Evolutionary conservation across 129 eudicot genomes (phyloP).

Genomic region (Silybum marianum): DNA sequence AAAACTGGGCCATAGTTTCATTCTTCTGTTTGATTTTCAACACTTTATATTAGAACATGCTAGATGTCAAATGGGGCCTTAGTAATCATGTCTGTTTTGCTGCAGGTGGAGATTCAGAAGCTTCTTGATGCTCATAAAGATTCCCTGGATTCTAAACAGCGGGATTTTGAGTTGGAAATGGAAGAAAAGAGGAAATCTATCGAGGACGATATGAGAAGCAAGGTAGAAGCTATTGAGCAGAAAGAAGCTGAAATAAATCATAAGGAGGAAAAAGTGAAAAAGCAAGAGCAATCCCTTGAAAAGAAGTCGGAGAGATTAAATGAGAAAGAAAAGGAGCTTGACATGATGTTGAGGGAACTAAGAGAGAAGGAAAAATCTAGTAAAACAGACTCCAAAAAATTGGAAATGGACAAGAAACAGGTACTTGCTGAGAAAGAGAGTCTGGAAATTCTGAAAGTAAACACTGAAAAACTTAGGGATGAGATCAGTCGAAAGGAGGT

Average conservation of each 20-base stretch:
- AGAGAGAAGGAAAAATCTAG: slow-evolving; percentile 63
- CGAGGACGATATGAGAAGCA: slow-evolving; percentile 57
- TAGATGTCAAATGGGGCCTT: not conserved
- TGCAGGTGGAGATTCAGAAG: slow-evolving; percentile 84
- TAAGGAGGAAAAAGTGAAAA: slow-evolving; percentile 61
- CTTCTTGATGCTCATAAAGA: slow-evolving; percentile 59
- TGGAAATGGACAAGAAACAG: slow-evolving; percentile 54
- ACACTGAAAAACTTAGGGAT: slow-evolving; percentile 43
- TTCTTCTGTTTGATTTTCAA: not conserved
- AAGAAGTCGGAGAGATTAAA: slow-evolving; percentile 62
- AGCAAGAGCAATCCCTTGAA: slow-evolving; percentile 64
- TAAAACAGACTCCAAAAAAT: slow-evolving; percentile 49
- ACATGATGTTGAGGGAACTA: slow-evolving; percentile 44
- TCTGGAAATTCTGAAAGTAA: slow-evolving; percentile 41
- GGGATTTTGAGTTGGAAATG: slow-evolving; percentile 69
- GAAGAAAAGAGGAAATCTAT: slow-evolving; percentile 53
- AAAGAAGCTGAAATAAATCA: slow-evolving; percentile 62
- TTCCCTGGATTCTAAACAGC: slow-evolving; percentile 46
- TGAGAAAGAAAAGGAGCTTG: slow-evolving; percentile 74
- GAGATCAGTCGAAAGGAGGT: slow-evolving; percentile 49
- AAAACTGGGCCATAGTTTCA: too few species aligned
- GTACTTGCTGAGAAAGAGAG: slow-evolving; percentile 51
- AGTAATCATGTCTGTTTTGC: slow-evolving; percentile 15
- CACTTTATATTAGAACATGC: not conserved
- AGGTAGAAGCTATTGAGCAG: slow-evolving; percentile 41